Base-by-base conservation (phyloP, 257 asterid species). In the Primulina tabacum region DNA sequence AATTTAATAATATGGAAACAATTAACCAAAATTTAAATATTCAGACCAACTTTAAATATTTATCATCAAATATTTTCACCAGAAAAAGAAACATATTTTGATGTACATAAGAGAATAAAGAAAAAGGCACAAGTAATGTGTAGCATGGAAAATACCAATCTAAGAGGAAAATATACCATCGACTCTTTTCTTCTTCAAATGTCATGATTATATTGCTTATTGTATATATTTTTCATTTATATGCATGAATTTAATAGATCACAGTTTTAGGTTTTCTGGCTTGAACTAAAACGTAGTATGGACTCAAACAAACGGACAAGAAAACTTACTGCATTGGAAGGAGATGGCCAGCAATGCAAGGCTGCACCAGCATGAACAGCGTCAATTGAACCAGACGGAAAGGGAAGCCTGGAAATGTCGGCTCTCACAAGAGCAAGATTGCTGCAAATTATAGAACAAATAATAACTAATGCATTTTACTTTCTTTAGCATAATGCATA, bases 291-390 rank as follows among this genome's bases (percentile, higher is more conserved):
- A 70, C 56, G 7, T 30, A 62, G 65, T 21, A 24, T 65, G 47
- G 35, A 10, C 61, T 26, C 17, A 8, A 0, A 69, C 34, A 50
- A 16, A 59, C 20, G 58, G 26, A 20, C 5, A 37, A 40, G 40
- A 50, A 24, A 70, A 74, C 85, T 61, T 78, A 90, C 97, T 18
- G 96, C 99, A 82, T 86, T 90, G 43, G 97, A 93, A 56, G 99
- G 99, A 76, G 97, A 89, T 55, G 99, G 97, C 99, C 99, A 93
- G 83, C 97, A 93, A 77, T 93, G 99, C 79, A 93, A 79, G 26
- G 97, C 99, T 37, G 99, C 99, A 56, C 99, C 99, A 80, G 99
- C 99, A 79, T 90, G 97, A 58, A 90, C 96, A 64, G 96, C 92
- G 76, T 93, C 96, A 35, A 93, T 65, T 1, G 97, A 89, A 78